Percentiles rank a stretch among this genome's conserved stretches.
Evolutionary conservation across 345 rosid species (phyloP).

Genomic region (Brassica incana): DNA sequence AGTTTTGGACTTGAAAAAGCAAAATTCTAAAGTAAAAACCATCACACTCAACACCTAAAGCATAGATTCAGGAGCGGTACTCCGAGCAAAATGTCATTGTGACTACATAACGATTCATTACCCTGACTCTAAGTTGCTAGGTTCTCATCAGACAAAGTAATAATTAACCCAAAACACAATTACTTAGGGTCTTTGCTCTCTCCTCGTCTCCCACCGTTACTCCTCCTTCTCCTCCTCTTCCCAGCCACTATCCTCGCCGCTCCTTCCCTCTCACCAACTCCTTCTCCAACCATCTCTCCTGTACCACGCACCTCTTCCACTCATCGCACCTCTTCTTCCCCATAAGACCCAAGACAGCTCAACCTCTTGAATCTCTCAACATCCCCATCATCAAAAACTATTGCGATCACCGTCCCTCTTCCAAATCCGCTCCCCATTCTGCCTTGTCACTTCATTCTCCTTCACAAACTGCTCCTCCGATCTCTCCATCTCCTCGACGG

Average conservation of each 20-base stretch:
- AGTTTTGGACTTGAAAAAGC: too few relatives aligned
- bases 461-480: constrained; percentile 74
- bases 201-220: not conserved
- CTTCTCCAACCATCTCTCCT: constrained; percentile 32
- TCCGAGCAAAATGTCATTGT: too few relatives aligned
- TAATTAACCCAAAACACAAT: too few relatives aligned
- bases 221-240: constrained; percentile 38
- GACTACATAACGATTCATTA: too few relatives aligned
- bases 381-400: constrained; percentile 65
- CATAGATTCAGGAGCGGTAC: too few relatives aligned
- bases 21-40: too few relatives aligned
- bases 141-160: too few relatives aligned
- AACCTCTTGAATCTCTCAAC: constrained; percentile 60
- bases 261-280: constrained; percentile 39
- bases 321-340: constrained; percentile 34
- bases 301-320: constrained; percentile 2
- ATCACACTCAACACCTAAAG: too few relatives aligned
- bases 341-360: constrained; percentile 62
- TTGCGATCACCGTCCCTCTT: constrained; percentile 49
- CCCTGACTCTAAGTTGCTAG: too few relatives aligned
- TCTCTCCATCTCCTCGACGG: constrained; percentile 27
- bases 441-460: constrained; percentile 59
- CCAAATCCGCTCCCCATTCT: constrained; percentile 49
- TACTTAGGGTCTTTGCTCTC: too few relatives aligned
- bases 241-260: constrained; percentile 32